These are phyloP conservation scores for Hyaloperonospora arabidopsidis DNA, from an alignment of 352 stramenopile genomes.

Conservation along the genomic window DNA sequence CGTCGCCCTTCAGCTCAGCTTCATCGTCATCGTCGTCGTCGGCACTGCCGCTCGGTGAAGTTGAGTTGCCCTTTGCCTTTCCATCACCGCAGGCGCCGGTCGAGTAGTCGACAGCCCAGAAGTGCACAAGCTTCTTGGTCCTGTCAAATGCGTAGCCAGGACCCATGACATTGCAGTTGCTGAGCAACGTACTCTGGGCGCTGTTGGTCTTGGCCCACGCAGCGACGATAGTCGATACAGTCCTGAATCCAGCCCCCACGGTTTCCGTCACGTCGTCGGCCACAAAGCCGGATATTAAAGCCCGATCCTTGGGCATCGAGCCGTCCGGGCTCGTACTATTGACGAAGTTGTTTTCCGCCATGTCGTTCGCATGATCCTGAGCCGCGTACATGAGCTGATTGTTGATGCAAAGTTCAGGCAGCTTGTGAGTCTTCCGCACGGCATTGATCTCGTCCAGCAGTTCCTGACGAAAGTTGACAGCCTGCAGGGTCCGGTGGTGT, in stretches of 20 bases:
- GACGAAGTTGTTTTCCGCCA: conserved; percentile 30
- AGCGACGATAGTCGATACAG: conserved; percentile 31
- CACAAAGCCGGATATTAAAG: conserved; percentile 21
- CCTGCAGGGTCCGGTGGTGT: conserved; percentile 24
- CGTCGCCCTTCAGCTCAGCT: neutral
- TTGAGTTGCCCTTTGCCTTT: neutral
- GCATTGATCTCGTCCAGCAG: conserved; percentile 32
- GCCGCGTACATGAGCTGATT: conserved; percentile 31
- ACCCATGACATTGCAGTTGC: conserved; percentile 26
- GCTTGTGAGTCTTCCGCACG: conserved; percentile 26
- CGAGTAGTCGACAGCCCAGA: conserved; percentile 33
- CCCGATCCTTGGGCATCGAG: conserved; percentile 26
- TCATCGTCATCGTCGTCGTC: no score
- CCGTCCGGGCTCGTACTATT: conserved; percentile 32
- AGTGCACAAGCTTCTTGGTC: conserved; percentile 31
- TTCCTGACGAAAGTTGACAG: conserved; percentile 39
- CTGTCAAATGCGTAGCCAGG: conserved; percentile 33
- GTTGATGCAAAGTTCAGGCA: conserved; percentile 39
- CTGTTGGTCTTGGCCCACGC: conserved; percentile 40
- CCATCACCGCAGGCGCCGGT: conserved; percentile 23
- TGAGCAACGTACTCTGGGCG: conserved; percentile 34
- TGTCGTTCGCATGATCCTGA: conserved; percentile 30
- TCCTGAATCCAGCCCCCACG: conserved; percentile 37
- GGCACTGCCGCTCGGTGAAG: no score
- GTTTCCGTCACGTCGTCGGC: conserved; percentile 31